These are phyloP conservation scores for Aspergillus latus DNA, from an alignment of 2,329 filamentous ascomycete genomes.

Conservation along the genomic window DNA sequence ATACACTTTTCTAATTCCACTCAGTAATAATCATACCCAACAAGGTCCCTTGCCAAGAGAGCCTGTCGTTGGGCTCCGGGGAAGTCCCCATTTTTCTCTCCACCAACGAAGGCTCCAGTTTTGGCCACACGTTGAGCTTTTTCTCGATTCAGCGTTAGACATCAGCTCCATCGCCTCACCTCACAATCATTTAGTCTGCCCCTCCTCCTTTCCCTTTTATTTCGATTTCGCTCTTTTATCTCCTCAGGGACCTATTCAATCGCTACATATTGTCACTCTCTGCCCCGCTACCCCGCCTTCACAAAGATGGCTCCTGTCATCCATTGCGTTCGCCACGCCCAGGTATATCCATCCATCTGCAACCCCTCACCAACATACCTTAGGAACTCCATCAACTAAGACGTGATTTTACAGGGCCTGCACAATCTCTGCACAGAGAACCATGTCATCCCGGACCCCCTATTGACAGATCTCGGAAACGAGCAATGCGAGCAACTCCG, in stretches of 20 bases:
- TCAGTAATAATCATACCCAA: not conserved
- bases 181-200: not conserved
- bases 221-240: not conserved
- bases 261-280: constrained; percentile 6
- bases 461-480: constrained; percentile 72
- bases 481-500: constrained; percentile 69
- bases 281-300: constrained; percentile 25
- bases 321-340: constrained; percentile 49
- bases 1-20: not conserved
- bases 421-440: constrained; percentile 75
- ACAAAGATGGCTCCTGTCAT: constrained; percentile 43
- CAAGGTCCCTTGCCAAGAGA: not conserved
- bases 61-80: too few relatives aligned
- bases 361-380: not conserved
- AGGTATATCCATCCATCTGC: constrained; percentile 32
- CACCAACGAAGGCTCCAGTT: constrained; percentile 18
- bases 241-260: not conserved
- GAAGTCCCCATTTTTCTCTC: not conserved
- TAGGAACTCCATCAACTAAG: not conserved
- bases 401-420: constrained; percentile 57
- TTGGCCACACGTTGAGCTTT: constrained; percentile 15
- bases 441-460: constrained; percentile 72
- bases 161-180: constrained; percentile 13
- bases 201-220: constrained; percentile 8
- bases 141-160: not conserved